Percentiles rank a stretch among this genome's conserved stretches.
phyloP scores from a whole-genome alignment of 148 eudicot species.

The Spergularia marina region DNA sequence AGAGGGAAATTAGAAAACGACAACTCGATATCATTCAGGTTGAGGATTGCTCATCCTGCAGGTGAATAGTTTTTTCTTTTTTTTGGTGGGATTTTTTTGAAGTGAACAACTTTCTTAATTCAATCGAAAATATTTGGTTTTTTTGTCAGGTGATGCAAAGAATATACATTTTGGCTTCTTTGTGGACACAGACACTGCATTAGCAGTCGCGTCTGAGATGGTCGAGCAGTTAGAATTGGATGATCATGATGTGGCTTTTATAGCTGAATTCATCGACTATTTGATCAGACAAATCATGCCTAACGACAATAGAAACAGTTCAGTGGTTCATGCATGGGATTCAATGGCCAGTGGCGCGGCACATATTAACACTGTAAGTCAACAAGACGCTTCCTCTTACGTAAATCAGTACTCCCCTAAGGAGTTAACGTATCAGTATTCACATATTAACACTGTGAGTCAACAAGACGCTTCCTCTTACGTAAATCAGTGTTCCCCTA shows the following conservation, averaged over 20 bases:
- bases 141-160: slow-evolving; percentile 49
- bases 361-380: slow-evolving; percentile 3
- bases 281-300: slow-evolving; percentile 46
- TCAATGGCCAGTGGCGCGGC: slow-evolving; percentile 11
- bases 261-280: slow-evolving; percentile 66
- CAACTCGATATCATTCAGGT: slow-evolving; percentile 55
- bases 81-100: no score
- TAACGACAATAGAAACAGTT: slow-evolving; percentile 4
- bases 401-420: slow-evolving; percentile 2
- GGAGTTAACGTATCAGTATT: no score
- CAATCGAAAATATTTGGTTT: neutral
- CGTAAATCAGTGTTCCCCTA: slow-evolving; percentile 2
- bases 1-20: slow-evolving; percentile 56
- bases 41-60: slow-evolving; percentile 55
- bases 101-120: no score
- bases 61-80: slow-evolving; percentile 29
- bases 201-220: slow-evolving; percentile 78
- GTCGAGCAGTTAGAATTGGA: slow-evolving; percentile 66
- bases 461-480: slow-evolving; percentile 4
- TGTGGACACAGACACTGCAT: slow-evolving; percentile 68
- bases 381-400: slow-evolving; percentile 1
- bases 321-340: slow-evolving; percentile 24
- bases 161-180: slow-evolving; percentile 64
- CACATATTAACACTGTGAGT: slow-evolving; percentile 1
- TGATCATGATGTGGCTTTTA: slow-evolving; percentile 65